phyloP scores from a whole-genome alignment of 2,329 filamentous ascomycete genomes.

The Fragosphaeria purpurea region DNA sequence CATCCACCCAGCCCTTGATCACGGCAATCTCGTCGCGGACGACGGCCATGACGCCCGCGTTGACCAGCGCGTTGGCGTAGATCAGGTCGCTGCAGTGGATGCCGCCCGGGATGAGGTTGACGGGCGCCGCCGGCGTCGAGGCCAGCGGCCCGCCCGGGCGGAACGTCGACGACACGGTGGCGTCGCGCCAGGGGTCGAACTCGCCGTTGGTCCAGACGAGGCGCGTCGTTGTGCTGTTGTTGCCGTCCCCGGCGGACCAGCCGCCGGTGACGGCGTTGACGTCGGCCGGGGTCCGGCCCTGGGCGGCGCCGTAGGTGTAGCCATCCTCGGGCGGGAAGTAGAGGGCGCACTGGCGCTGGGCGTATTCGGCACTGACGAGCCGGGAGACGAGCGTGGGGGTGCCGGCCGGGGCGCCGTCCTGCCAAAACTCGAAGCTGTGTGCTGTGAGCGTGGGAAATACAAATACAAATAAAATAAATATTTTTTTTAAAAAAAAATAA shows the following conservation, averaged over 20 bases:
- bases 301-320: constrained; percentile 21
- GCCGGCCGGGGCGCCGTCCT: constrained; percentile 34
- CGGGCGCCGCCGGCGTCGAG: constrained; percentile 23
- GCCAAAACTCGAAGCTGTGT: constrained; percentile 28
- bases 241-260: constrained; percentile 26
- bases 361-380: constrained; percentile 24
- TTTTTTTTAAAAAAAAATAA: neutral
- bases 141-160: constrained; percentile 27
- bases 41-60: constrained; percentile 38
- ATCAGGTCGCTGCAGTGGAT: constrained; percentile 32
- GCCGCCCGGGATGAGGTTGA: constrained; percentile 26
- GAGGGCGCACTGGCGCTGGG: constrained; percentile 35
- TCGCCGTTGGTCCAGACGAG: constrained; percentile 31
- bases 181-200: constrained; percentile 31
- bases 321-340: constrained; percentile 30
- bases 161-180: constrained; percentile 26
- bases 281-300: constrained; percentile 22
- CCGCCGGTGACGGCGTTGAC: constrained; percentile 30
- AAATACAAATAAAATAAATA: constrained; percentile 4
- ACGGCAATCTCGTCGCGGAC: constrained; percentile 40
- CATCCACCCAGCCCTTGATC: constrained; percentile 43
- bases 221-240: constrained; percentile 22
- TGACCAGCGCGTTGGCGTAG: constrained; percentile 36
- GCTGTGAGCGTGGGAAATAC: too few species aligned
- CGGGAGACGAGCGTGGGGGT: constrained; percentile 31